Conservation (phyloP, 768 basidiomycete genomes). For the Mycena venus region DNA sequence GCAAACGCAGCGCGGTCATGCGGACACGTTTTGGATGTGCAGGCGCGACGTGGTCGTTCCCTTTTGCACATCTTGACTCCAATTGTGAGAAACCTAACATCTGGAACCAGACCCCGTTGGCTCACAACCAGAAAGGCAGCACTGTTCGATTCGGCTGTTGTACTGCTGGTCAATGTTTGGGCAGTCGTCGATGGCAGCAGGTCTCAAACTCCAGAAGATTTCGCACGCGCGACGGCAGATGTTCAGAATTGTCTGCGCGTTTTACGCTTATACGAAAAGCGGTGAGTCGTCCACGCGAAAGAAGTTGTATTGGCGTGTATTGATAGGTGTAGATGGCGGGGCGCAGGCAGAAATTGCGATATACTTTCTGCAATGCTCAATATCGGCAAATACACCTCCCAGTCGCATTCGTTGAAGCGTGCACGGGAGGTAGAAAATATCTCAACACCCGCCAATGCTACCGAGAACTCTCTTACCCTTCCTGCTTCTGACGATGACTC, state of each 20-base stretch:
- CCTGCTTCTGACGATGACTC: neutral
- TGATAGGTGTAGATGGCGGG: slow-evolving; percentile 13
- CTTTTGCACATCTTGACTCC: neutral
- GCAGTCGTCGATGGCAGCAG: slow-evolving; percentile 45
- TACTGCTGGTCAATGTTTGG: slow-evolving; percentile 60
- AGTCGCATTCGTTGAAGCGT: neutral
- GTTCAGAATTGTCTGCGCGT: slow-evolving; percentile 55
- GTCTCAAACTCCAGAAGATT: slow-evolving; percentile 35
- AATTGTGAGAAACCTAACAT: neutral
- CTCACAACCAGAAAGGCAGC: slow-evolving; percentile 24
- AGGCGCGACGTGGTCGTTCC: neutral
- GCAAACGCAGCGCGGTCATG: neutral
- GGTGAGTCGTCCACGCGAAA: neutral
- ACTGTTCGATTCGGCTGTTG: slow-evolving; percentile 53
- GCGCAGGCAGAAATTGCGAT: slow-evolving; percentile 23
- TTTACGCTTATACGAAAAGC: slow-evolving; percentile 18
- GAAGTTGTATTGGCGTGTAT: neutral
- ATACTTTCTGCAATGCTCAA: slow-evolving; percentile 24
- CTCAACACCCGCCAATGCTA: neutral
- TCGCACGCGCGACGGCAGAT: slow-evolving; percentile 50
- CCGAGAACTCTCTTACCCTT: neutral
- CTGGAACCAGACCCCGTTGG: neutral
- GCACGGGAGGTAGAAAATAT: neutral
- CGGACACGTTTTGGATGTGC: neutral
- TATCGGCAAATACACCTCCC: neutral